phyloP scores from a whole-genome alignment of 495 filamentous ascomycete genomes.

The Letharia lupina region DNA sequence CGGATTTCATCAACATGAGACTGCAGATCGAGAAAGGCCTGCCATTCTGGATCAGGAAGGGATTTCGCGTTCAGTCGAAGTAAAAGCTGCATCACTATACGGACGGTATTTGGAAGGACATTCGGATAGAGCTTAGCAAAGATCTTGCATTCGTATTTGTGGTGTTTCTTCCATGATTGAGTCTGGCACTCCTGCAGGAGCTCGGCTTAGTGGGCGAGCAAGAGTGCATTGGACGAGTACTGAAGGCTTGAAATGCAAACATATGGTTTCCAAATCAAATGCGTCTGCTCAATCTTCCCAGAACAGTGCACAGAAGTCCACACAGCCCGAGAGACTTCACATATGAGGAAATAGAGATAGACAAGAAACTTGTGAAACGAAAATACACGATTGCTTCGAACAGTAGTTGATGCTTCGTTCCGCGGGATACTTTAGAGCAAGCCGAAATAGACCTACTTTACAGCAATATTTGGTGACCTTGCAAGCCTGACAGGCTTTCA shows the following conservation, averaged over 20 bases:
- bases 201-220: slow-evolving; percentile 3
- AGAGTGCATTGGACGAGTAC: not conserved
- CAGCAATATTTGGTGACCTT: slow-evolving; percentile 56
- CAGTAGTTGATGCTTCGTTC: not conserved
- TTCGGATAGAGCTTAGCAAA: slow-evolving; percentile 40
- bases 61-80: slow-evolving; percentile 33
- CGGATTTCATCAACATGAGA: slow-evolving; percentile 34
- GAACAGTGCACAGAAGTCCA: not conserved
- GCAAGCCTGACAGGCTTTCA: slow-evolving; percentile 56
- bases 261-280: slow-evolving; percentile 10
- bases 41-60: slow-evolving; percentile 33
- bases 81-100: slow-evolving; percentile 48
- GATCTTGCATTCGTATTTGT: slow-evolving; percentile 53
- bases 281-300: slow-evolving; percentile 15
- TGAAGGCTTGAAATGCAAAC: not conserved
- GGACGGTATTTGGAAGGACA: slow-evolving; percentile 47
- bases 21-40: slow-evolving; percentile 38
- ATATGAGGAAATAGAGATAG: not conserved
- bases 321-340: not conserved
- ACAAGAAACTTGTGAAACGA: not conserved
- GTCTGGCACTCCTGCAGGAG: slow-evolving; percentile 48
- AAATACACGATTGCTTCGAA: not conserved
- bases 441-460: slow-evolving; percentile 38
- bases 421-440: not conserved
- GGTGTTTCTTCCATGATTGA: slow-evolving; percentile 50